These are phyloP conservation scores for Calocybe gambosa DNA, from an alignment of 1,284 basidiomycete species.

Conservation along the genomic window DNA sequence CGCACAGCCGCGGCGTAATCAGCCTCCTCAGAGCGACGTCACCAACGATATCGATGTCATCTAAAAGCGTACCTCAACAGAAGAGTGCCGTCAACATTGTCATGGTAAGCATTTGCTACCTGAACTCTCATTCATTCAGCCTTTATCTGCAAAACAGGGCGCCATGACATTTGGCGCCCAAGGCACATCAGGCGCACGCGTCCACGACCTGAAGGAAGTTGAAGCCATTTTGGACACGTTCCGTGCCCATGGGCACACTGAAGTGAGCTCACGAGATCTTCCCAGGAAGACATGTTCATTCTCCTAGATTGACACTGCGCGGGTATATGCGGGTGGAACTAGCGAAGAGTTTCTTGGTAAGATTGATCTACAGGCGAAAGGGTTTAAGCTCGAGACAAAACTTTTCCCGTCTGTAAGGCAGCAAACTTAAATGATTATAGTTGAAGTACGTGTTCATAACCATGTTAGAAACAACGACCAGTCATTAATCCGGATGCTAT, in stretches of 20 bases:
- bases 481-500: slow-evolving; percentile 10
- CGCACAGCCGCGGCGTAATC: no score
- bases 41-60: background rate
- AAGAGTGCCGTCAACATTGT: slow-evolving; percentile 36
- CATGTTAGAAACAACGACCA: background rate
- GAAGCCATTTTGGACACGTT: slow-evolving; percentile 29
- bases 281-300: background rate
- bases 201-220: slow-evolving; percentile 13
- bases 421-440: background rate
- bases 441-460: background rate
- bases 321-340: slow-evolving; percentile 42
- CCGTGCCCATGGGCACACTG: slow-evolving; percentile 49
- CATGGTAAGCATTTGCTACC: slow-evolving; percentile 27
- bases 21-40: no score
- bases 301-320: slow-evolving; percentile 47
- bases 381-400: slow-evolving; percentile 42
- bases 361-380: slow-evolving; percentile 30
- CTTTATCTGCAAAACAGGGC: background rate
- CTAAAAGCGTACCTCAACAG: slow-evolving; percentile 16
- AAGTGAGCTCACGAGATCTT: slow-evolving; percentile 17
- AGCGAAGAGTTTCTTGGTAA: slow-evolving; percentile 41
- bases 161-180: slow-evolving; percentile 14
- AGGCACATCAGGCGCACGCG: slow-evolving; percentile 12
- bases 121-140: background rate
- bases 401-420: slow-evolving; percentile 25